phyloP scores from a whole-genome alignment of 306 rosid species.

The Trichosanthes truncata region DNA sequence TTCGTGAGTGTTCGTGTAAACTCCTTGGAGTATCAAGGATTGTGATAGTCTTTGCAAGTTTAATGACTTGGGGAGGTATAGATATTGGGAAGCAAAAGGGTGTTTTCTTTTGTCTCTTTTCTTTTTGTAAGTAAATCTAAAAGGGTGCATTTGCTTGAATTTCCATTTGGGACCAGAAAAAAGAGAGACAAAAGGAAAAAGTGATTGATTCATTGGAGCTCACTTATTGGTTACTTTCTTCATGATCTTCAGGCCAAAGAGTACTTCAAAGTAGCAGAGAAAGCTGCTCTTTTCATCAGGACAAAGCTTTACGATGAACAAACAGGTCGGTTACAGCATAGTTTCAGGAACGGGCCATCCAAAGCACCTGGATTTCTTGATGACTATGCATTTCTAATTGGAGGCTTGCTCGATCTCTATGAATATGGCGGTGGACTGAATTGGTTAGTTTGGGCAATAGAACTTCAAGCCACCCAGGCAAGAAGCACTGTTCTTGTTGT shows the following conservation, averaged over 20 bases:
- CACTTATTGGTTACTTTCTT: conserved; percentile 9
- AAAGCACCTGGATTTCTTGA: conserved; percentile 89
- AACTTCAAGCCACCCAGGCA: conserved; percentile 85
- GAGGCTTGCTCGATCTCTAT: conserved; percentile 77
- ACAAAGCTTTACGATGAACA: conserved; percentile 53
- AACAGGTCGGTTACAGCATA: conserved; percentile 54
- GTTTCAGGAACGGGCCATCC: conserved; percentile 81
- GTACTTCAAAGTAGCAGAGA: conserved; percentile 64
- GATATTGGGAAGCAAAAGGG: too few species aligned
- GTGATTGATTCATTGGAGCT: neutral
- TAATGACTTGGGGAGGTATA: too few species aligned
- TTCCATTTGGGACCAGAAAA: neutral
- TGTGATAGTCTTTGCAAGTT: too few species aligned
- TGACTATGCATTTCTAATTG: conserved; percentile 79
- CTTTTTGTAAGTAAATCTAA: neutral
- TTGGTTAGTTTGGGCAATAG: conserved; percentile 84
- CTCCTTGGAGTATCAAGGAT: too few species aligned
- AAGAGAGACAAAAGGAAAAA: neutral
- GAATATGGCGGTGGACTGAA: conserved; percentile 66
- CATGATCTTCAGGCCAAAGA: conserved; percentile 49
- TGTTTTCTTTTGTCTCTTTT: too few species aligned
- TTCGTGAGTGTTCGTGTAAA: too few species aligned
- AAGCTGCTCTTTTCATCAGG: conserved; percentile 65
- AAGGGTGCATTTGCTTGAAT: neutral
- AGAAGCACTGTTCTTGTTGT: conserved; percentile 2